Base-by-base conservation (phyloP, 257 asterid genomes). In the Solanum medicagineum region DNA sequence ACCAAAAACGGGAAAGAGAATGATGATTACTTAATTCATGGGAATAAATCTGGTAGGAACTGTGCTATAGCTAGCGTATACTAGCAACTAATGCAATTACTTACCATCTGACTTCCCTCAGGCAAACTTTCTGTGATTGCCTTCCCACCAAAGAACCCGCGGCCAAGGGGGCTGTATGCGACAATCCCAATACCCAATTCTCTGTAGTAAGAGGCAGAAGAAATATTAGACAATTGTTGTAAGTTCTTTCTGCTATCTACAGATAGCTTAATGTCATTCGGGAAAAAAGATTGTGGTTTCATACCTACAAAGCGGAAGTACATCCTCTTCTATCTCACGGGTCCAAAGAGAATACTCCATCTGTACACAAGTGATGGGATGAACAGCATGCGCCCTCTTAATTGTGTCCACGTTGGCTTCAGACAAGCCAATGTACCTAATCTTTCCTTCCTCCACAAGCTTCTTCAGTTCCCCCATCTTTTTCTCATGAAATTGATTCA, bases 311-410 rank as follows among this genome's bases (percentile, higher is more conserved):
- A 92, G 88, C 8, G 94, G 94, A 84, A 93, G 86, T 16, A 92
- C 88, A 49, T 89, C 93, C 4, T 89, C 86, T 80, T 92, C 94
- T 11, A 93, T 91, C 8, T 89, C 93, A 16, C 94, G 91, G 53
- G 91, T 87, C 93, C 92, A 90, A 24, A 92, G 62, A 17, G 94
- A 93, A 68, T 93, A 93, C 87, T 93, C 96, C 91, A 93, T 93
- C 47, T 93, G 91, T 19, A 92, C 84, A 9, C 92, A 91, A 24
- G 90, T 91, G 70, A 93, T 68, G 4, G 96, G 94, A 87, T 93
- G 96, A 85, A 93, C 90, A 0, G 81, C 88, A 57, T 93, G 92
- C 3, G 94, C 96, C 80, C 94, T 91, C 91, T 80, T 89, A 86
- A 90, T 89, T 42, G 93, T 93, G 87, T 91, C 94, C 12, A 75